Conservation (phyloP, 305 asterid genomes). For the Plantago coronopus region DNA sequence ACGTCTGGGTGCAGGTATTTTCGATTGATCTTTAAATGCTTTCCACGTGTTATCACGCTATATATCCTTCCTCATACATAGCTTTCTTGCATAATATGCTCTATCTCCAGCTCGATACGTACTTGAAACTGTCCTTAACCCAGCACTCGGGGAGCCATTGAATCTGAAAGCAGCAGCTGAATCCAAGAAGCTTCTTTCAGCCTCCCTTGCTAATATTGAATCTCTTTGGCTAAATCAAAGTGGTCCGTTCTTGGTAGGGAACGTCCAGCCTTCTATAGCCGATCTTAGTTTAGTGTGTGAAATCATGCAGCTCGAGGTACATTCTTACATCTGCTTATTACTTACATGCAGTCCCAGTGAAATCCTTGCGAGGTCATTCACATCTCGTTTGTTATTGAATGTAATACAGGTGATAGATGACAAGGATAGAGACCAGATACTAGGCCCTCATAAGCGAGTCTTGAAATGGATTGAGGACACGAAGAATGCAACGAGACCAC, state of each 20-base stretch:
- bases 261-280: slow-evolving; percentile 77
- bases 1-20: slow-evolving; percentile 71
- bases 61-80: no score
- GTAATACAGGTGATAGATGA: slow-evolving; percentile 53
- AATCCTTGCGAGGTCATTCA: neutral
- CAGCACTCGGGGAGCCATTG: slow-evolving; percentile 53
- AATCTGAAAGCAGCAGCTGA: slow-evolving; percentile 64
- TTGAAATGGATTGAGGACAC: slow-evolving; percentile 57
- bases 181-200: slow-evolving; percentile 53
- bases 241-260: slow-evolving; percentile 69
- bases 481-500: slow-evolving; percentile 45
- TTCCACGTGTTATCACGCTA: neutral
- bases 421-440: slow-evolving; percentile 49
- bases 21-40: slow-evolving; percentile 5
- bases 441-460: slow-evolving; percentile 47
- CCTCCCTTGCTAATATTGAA: slow-evolving; percentile 57
- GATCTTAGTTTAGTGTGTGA: slow-evolving; percentile 88
- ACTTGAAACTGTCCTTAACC: slow-evolving; percentile 47
- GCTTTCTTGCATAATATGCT: slow-evolving; percentile 17
- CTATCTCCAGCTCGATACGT: slow-evolving; percentile 48
- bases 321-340: neutral
- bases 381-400: neutral
- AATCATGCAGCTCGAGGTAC: slow-evolving; percentile 85
- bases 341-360: neutral
- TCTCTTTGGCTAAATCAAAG: slow-evolving; percentile 72